phyloP scores from a whole-genome alignment of 257 asterid species.

The Knoxia roxburghii region DNA sequence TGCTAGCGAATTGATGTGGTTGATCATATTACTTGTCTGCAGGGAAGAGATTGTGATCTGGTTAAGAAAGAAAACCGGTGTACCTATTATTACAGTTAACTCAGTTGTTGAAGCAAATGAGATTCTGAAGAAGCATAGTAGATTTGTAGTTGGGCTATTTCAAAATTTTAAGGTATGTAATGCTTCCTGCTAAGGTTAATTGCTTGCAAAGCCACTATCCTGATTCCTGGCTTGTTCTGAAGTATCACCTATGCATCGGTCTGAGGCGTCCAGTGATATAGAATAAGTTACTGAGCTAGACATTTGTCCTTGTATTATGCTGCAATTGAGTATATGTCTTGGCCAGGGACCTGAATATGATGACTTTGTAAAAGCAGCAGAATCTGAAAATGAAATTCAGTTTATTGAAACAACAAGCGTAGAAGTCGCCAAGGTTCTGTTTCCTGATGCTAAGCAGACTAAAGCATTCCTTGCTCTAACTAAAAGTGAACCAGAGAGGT shows the following conservation, averaged over 20 bases:
- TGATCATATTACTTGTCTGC: conserved; percentile 12
- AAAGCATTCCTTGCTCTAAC: conserved; percentile 66
- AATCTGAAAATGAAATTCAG: conserved; percentile 69
- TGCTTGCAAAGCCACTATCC: conserved; percentile 1
- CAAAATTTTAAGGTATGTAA: conserved; percentile 64
- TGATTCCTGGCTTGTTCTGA: neutral
- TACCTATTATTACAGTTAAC: conserved; percentile 57
- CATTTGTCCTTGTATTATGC: neutral
- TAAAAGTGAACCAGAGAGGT: conserved; percentile 78
- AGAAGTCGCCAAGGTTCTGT: conserved; percentile 58
- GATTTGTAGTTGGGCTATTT: conserved; percentile 70
- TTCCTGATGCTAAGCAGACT: conserved; percentile 37
- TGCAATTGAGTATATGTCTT: conserved; percentile 2
- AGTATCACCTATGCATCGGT: neutral
- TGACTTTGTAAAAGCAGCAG: conserved; percentile 73
- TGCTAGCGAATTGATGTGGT: conserved; percentile 1
- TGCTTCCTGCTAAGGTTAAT: neutral
- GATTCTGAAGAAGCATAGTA: conserved; percentile 56
- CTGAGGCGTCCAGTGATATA: neutral
- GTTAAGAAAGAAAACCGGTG: conserved; percentile 87
- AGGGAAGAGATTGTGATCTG: conserved; percentile 93
- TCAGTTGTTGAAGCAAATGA: conserved; percentile 60
- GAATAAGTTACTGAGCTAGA: neutral
- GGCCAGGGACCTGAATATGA: conserved; percentile 72
- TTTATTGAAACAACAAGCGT: conserved; percentile 68